Base-by-base conservation (phyloP, 352 stramenopile genomes). In the Halophytophthora batemanensis region DNA sequence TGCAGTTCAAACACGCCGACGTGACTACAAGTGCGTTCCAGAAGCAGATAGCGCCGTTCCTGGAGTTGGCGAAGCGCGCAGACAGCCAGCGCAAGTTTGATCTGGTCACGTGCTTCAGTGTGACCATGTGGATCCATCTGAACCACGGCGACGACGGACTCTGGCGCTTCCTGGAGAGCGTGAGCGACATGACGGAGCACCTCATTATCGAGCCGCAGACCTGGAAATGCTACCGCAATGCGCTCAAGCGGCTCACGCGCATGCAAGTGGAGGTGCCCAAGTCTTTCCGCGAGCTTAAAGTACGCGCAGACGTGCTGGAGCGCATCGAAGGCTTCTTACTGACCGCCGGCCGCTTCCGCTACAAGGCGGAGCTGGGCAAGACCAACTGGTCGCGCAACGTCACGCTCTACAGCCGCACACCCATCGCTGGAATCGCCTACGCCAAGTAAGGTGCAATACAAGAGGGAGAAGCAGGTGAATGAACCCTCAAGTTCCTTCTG, bases 91-190 rank as follows among this genome's bases (percentile, higher is more conserved):
- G 59, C n/a, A 73, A 66, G 42, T 92, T 91, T 46, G 66, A 86
- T 49, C 60, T 94, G 2, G 59, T 92, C 37, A 89, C 81, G 50
- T 83, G 77, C 54, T 94, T 92, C 42, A 92, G 83, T 37, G 74
- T 94, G 41, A 91, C 82, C 10, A 94, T 94, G 83, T 94, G 83
- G 83, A 92, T 94, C 50, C 83, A 94, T 48, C 48, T 94, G 22
- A 91, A 94, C 50, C 75, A 94, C 50, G 81, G 83, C 50, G 83
- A 94, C 54, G 78, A 90, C 22, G 83, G 83, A 1, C 62, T 94
- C 7, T 85, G 74, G 68, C 70, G 67, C 29, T 90, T 90, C 53
- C 59, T 94, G 12, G 75, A 87, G 31, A 64, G 56, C 6, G 56
- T 94, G 6, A 75, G 64, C 51, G 61, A 74, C 44, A 70, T 87